These are phyloP conservation scores for Heterobasidion occidentale DNA, from an alignment of 1,284 basidiomycete species.

Conservation along the genomic window DNA sequence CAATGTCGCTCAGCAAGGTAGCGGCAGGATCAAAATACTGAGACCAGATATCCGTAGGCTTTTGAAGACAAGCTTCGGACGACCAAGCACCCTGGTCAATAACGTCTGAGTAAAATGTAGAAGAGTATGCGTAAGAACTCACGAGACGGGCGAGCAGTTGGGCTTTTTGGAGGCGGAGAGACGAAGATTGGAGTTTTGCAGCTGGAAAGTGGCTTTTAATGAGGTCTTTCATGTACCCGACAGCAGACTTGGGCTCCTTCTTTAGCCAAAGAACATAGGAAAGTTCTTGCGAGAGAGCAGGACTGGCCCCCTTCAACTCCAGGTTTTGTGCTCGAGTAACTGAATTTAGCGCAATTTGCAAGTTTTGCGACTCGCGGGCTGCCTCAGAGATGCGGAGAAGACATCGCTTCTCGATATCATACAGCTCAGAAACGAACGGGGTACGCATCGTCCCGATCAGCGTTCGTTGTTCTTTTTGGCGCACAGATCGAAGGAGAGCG, in stretches of 20 bases:
- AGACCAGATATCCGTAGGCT: conserved; percentile 67
- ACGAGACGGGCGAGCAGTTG: conserved; percentile 56
- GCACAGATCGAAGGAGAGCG: conserved; percentile 68
- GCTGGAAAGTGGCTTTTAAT: conserved; percentile 17
- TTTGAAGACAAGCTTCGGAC: conserved; percentile 78
- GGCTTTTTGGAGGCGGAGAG: conserved; percentile 28
- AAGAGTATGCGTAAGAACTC: conserved; percentile 13
- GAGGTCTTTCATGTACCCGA: conserved; percentile 62
- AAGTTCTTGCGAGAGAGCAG: conserved; percentile 73
- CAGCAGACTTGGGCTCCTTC: conserved; percentile 78
- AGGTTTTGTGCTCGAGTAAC: conserved; percentile 70
- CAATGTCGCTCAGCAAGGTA: conserved; percentile 25
- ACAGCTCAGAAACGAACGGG: conserved; percentile 43
- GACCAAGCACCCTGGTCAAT: conserved; percentile 77
- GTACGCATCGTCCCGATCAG: conserved; percentile 67
- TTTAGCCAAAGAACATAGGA: conserved; percentile 88
- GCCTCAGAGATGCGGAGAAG: conserved; percentile 69
- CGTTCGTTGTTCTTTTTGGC: conserved; percentile 56
- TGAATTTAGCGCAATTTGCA: conserved; percentile 85
- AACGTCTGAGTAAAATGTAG: neutral
- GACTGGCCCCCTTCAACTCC: conserved; percentile 31
- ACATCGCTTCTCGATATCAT: conserved; percentile 61
- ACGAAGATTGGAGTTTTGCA: conserved; percentile 3
- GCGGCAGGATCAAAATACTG: conserved; percentile 68
- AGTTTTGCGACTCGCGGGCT: conserved; percentile 63